These are phyloP conservation scores for Hanseniaspora gamundiae DNA, from an alignment of 1,139 yeast genomes.

Conservation along the genomic window DNA sequence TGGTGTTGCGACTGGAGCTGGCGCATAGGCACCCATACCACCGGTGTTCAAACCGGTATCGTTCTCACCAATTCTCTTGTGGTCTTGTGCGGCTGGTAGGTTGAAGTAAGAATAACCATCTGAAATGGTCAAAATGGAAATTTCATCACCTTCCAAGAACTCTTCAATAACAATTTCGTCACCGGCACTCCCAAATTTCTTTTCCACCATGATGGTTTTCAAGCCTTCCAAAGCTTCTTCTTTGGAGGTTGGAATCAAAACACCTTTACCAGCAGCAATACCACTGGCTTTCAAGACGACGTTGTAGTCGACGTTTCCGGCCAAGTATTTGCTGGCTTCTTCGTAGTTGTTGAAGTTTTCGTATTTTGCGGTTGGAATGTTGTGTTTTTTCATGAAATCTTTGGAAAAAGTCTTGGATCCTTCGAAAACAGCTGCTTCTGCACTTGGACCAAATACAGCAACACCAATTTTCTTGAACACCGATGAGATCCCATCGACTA, in stretches of 20 bases:
- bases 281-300: conserved; percentile 97
- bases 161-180: conserved; percentile 96
- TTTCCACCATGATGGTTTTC: conserved; percentile 80
- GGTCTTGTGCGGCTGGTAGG: conserved; percentile 97
- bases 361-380: conserved; percentile 88
- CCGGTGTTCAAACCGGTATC: conserved; percentile 95
- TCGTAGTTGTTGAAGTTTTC: conserved; percentile 68
- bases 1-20: conserved; percentile 91
- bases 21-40: conserved; percentile 99
- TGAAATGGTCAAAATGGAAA: conserved; percentile 80
- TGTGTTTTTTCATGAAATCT: conserved; percentile 83
- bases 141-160: conserved; percentile 91
- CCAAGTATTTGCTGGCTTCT: conserved; percentile 59
- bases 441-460: conserved; percentile 93
- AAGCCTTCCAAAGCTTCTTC: conserved; percentile 80
- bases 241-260: conserved; percentile 73
- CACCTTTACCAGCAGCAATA: conserved; percentile 98
- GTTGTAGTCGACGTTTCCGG: conserved; percentile 43
- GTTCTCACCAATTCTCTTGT: conserved; percentile 87
- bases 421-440: conserved; percentile 85
- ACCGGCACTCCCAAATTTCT: conserved; percentile 87
- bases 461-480: conserved; percentile 67
- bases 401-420: conserved; percentile 95
- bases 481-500: conserved; percentile 81
- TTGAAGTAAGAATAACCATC: conserved; percentile 90